Evolutionary conservation across 805 yeast species (phyloP).

Genomic region (Candida pini): DNA sequence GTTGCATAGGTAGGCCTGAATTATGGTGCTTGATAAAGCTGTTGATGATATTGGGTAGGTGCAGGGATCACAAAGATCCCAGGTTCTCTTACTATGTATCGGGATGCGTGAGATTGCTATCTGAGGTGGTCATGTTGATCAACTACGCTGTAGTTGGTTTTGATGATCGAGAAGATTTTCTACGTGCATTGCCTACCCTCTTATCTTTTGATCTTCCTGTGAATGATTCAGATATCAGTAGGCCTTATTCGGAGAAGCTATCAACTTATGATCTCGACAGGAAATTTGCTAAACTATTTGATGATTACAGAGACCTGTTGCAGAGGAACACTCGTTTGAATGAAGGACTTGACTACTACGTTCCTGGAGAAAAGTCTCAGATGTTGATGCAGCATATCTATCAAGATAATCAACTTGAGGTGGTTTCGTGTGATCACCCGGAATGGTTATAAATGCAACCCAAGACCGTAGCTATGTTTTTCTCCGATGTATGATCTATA

Average conservation of each 20-base stretch:
- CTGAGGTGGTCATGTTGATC: slow-evolving; percentile 4
- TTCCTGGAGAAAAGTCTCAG: no score
- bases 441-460: no score
- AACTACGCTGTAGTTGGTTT: slow-evolving; percentile 15
- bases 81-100: background rate
- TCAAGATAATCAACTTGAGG: no score
- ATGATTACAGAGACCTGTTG: slow-evolving; percentile 7
- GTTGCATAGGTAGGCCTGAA: slow-evolving; percentile 11
- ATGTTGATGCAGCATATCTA: no score
- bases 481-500: no score
- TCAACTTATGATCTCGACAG: slow-evolving; percentile 3
- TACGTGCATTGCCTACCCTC: slow-evolving; percentile 9
- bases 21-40: slow-evolving; percentile 14
- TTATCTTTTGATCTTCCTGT: slow-evolving; percentile 3
- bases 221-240: background rate
- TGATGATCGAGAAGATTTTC: slow-evolving; percentile 12
- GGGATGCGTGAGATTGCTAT: slow-evolving; percentile 1
- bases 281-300: slow-evolving; percentile 7
- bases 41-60: slow-evolving; percentile 9
- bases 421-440: no score
- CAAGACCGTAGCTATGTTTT: no score
- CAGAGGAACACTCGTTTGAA: slow-evolving; percentile 1
- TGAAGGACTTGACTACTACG: no score
- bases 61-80: slow-evolving; percentile 1
- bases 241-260: slow-evolving; percentile 1